Evolutionary conservation across 176 grass and related monocot species (phyloP).

Genomic region (Hyparrhenia diplandra): DNA sequence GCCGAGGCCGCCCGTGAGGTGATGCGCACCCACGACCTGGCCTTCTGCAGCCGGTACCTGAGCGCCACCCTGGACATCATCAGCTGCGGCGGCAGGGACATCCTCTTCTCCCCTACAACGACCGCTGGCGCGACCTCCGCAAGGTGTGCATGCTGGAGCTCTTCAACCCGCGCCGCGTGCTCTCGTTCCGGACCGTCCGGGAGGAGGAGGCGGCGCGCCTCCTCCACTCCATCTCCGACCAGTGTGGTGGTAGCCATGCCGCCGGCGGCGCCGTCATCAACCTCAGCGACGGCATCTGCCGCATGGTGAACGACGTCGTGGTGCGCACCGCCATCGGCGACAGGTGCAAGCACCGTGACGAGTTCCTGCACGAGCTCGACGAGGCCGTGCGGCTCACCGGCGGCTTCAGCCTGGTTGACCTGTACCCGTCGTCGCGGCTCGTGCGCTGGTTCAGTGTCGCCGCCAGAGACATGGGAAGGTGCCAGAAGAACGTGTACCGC

Average conservation of each 20-base stretch:
- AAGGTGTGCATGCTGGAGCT: conserved; percentile 37
- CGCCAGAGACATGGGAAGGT: background rate
- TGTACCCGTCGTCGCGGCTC: conserved; percentile 19
- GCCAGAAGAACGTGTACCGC: background rate
- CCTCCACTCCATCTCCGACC: too few relatives aligned
- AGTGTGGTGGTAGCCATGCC: too few relatives aligned
- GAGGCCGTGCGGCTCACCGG: background rate
- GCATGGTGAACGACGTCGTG: conserved; percentile 5
- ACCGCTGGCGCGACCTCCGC: conserved; percentile 39
- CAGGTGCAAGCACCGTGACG: conserved; percentile 13
- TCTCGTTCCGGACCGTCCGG: conserved; percentile 18
- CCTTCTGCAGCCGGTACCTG: conserved; percentile 27
- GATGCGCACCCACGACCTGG: conserved; percentile 31
- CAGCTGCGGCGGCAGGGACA: conserved; percentile 3
- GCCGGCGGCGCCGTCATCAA: background rate
- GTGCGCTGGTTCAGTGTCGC: background rate
- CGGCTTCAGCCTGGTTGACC: conserved; percentile 28
- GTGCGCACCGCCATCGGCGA: conserved; percentile 25
- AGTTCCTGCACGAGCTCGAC: conserved; percentile 11
- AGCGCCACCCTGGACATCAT: conserved; percentile 29
- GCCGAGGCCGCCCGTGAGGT: conserved; percentile 37
- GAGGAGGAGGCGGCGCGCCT: conserved; percentile 32
- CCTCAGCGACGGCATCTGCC: conserved; percentile 7
- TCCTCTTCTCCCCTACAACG: conserved; percentile 40
- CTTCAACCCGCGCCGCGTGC: conserved; percentile 38